Evolutionary conservation across 2,329 filamentous ascomycete genomes (phyloP).

Genomic region (Dothidotthia symphoricarpi): DNA sequence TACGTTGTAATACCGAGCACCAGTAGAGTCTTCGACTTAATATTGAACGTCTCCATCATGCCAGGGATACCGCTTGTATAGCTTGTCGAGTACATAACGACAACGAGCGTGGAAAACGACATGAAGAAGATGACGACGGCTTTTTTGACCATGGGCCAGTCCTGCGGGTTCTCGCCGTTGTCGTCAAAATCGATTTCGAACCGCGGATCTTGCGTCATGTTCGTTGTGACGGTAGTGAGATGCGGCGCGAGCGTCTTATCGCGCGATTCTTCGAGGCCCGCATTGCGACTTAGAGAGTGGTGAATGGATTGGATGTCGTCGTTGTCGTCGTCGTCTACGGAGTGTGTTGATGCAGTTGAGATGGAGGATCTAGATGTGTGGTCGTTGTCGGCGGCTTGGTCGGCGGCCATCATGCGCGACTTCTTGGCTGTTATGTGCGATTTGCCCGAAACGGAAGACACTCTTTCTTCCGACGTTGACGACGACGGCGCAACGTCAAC

Average conservation of each 20-base stretch:
- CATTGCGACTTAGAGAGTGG: slow-evolving; percentile 37
- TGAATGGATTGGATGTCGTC: slow-evolving; percentile 31
- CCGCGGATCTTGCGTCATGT: slow-evolving; percentile 50
- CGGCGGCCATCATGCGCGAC: background rate
- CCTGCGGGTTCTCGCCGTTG: slow-evolving; percentile 60
- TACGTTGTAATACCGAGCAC: slow-evolving; percentile 79
- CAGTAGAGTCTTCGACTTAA: slow-evolving; percentile 58
- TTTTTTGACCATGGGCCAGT: slow-evolving; percentile 65
- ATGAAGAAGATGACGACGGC: slow-evolving; percentile 55
- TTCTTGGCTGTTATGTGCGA: background rate
- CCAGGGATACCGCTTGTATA: slow-evolving; percentile 72
- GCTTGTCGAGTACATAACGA: slow-evolving; percentile 65
- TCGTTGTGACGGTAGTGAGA: slow-evolving; percentile 35
- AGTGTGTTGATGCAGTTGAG: slow-evolving; percentile 26
- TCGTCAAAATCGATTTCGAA: slow-evolving; percentile 74
- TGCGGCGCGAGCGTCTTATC: slow-evolving; percentile 25
- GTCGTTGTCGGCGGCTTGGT: slow-evolving; percentile 20
- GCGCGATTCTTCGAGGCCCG: slow-evolving; percentile 27
- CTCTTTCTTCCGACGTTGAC: no score
- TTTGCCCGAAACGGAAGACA: background rate
- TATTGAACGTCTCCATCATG: slow-evolving; percentile 65
- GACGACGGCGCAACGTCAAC: slow-evolving; percentile 4
- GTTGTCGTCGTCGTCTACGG: slow-evolving; percentile 11
- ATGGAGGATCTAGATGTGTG: slow-evolving; percentile 23
- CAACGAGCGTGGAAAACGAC: slow-evolving; percentile 56